A percentile compares a stretch with the other conserved stretches of the same genome.
These are phyloP conservation scores for Boeremia exigua DNA, from an alignment of 2,329 filamentous ascomycete species.

Conservation along the genomic window DNA sequence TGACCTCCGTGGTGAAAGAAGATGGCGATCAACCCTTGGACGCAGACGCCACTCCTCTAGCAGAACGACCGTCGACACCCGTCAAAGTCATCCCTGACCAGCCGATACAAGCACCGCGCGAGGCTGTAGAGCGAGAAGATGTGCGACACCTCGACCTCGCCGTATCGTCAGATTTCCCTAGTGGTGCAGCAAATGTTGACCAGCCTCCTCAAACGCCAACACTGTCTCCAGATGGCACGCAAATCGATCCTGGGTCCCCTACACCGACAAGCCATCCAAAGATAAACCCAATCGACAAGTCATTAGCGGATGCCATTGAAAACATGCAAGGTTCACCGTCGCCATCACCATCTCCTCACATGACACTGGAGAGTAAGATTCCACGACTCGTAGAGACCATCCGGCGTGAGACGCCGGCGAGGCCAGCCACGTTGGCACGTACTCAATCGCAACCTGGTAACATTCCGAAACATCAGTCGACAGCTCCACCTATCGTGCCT, in stretches of 20 bases:
- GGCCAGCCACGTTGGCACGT: conserved; percentile 35
- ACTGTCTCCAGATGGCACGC: conserved; percentile 23
- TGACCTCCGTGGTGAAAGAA: conserved; percentile 70
- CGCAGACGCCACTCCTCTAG: conserved; percentile 2
- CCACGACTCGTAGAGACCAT: conserved; percentile 46
- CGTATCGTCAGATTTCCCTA: conserved; percentile 51
- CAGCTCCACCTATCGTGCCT: conserved; percentile 22
- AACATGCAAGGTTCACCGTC: conserved; percentile 42
- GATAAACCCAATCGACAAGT: conserved; percentile 45
- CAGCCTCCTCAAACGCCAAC: conserved; percentile 37
- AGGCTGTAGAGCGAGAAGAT: conserved; percentile 57
- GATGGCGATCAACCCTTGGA: conserved; percentile 38
- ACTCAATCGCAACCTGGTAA: conserved; percentile 48
- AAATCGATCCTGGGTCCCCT: conserved; percentile 34
- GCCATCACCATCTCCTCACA: conserved; percentile 22
- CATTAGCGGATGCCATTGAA: conserved; percentile 42
- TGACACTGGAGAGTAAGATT: conserved; percentile 45
- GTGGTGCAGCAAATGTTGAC: conserved; percentile 27
- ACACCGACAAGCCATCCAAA: conserved; percentile 39
- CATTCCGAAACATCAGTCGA: conserved; percentile 29
- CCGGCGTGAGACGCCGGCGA: conserved; percentile 37
- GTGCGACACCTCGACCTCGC: conserved; percentile 68
- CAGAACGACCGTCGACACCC: conserved; percentile 19
- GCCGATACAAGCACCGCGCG: conserved; percentile 38
- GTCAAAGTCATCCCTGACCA: conserved; percentile 21